Evolutionary conservation across 2,329 filamentous ascomycete genomes (phyloP), one percentile per base, ranked within the genome.

Genomic region (Remersonia thermophila): DNA sequence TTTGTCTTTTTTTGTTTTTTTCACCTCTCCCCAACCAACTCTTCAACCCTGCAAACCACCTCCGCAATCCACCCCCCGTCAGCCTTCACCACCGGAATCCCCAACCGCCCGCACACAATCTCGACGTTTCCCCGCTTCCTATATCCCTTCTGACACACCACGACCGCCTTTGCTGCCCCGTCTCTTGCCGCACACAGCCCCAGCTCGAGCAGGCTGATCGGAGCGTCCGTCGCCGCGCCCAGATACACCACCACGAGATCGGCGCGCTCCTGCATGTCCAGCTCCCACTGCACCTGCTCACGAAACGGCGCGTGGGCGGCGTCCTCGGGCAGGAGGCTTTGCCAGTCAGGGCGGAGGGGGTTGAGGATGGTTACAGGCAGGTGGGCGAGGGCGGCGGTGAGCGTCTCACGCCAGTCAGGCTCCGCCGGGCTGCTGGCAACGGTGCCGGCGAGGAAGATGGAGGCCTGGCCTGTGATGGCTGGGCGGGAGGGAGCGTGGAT

Each of bases 101-200:
- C 59, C 41, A 65, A 67, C 36, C 59, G 59, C 39, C 57, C 50
- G 41, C 73, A 78, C 8, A 76, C 63, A 11, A 74, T 56, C 47
- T 71, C 58, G 23, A 81, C 70, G 43, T 80, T 77, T 0, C 72
- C 75, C n/a, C 61, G 61, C 51, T 75, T 75, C 54, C 54, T 63
- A 46, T 71, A 80, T 0, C 60, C 61, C 16, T 59, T 51, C 2
- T 63, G 58, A 32, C 67, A 73, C 29, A 67, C 66, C 1, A 77
- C 72, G 9, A 79, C 55, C 1, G 62, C 58, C 48, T 65, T n/a
- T n/a, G n/a, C n/a, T n/a, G n/a, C n/a, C n/a, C n/a, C 70, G 1
- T 55, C 55, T 1, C 33, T 33, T 12, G 48, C 55, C 3, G 65
- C 65, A 32, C 58, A 67, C 3, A 80, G 54, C 0, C 76, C 76